These are phyloP conservation scores for Melastoma candidum DNA, from an alignment of 441 rosid species.

Conservation along the genomic window DNA sequence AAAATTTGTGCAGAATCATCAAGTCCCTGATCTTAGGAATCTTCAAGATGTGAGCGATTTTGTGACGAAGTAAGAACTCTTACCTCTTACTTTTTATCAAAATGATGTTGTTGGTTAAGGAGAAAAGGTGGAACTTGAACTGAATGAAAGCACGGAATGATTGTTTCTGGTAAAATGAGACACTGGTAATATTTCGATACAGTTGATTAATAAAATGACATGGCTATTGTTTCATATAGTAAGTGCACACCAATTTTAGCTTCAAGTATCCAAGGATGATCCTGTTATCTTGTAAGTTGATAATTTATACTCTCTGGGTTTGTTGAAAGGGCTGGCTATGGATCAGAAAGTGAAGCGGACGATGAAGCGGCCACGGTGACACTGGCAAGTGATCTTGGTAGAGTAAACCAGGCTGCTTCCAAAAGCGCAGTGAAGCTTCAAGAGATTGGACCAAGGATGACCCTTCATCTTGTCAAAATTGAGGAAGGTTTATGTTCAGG, in stretches of 20 bases:
- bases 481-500: constrained; percentile 90
- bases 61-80: constrained; percentile 58
- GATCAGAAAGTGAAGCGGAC: constrained; percentile 43
- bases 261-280: no score
- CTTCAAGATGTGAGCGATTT: constrained; percentile 89
- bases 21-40: constrained; percentile 87
- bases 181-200: no score
- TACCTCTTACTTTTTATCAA: background rate
- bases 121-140: background rate
- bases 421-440: constrained; percentile 84
- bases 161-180: no score
- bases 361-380: constrained; percentile 92
- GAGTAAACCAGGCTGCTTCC: constrained; percentile 51
- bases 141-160: no score
- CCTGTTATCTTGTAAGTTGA: no score
- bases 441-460: constrained; percentile 95
- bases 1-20: constrained; percentile 82
- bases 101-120: background rate
- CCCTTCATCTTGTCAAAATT: constrained; percentile 58
- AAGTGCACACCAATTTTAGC: no score
- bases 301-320: background rate
- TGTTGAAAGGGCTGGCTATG: constrained; percentile 17
- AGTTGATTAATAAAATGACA: no score
- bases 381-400: constrained; percentile 52
- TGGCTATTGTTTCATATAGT: no score